Evolutionary conservation across 805 yeast species (phyloP).

Genomic region (Candida railenensis): DNA sequence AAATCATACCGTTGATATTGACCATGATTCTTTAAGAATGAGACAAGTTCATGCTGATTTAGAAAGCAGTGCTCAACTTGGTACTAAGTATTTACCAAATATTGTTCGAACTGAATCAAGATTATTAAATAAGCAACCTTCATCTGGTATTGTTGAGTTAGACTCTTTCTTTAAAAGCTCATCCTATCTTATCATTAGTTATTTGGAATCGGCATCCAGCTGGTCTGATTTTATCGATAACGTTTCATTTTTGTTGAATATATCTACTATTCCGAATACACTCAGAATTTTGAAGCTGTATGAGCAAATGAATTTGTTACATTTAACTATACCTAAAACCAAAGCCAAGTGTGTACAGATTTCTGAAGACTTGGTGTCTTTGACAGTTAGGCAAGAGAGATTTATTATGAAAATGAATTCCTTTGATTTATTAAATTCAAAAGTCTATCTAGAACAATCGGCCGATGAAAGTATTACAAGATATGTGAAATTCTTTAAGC

Average conservation of each 20-base stretch:
- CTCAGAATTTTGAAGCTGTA: constrained; percentile 5
- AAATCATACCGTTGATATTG: constrained; percentile 6
- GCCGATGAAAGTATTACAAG: constrained; percentile 13
- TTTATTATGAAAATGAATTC: constrained; percentile 17
- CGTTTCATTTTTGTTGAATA: not conserved
- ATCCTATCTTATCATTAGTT: not conserved
- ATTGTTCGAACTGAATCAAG: not conserved
- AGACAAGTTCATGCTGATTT: constrained; percentile 16
- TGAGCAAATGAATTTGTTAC: constrained; percentile 5
- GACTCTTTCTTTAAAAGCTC: not conserved
- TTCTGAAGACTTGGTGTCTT: constrained; percentile 15
- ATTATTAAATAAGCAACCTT: not conserved
- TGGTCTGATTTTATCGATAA: not conserved
- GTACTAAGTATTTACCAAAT: not conserved
- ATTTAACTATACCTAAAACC: constrained; percentile 5
- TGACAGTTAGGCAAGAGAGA: constrained; percentile 14
- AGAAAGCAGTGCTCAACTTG: not conserved
- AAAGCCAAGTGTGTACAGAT: constrained; percentile 6
- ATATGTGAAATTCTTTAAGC: constrained; percentile 12
- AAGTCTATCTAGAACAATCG: constrained; percentile 8
- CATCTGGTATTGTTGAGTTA: not conserved
- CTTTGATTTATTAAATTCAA: constrained; percentile 15
- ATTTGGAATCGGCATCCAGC: not conserved
- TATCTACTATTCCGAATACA: not conserved
- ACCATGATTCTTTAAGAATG: constrained; percentile 15